phyloP scores from a whole-genome alignment of 2,329 filamentous ascomycete genomes.

The Sphaceloma murrayae region DNA sequence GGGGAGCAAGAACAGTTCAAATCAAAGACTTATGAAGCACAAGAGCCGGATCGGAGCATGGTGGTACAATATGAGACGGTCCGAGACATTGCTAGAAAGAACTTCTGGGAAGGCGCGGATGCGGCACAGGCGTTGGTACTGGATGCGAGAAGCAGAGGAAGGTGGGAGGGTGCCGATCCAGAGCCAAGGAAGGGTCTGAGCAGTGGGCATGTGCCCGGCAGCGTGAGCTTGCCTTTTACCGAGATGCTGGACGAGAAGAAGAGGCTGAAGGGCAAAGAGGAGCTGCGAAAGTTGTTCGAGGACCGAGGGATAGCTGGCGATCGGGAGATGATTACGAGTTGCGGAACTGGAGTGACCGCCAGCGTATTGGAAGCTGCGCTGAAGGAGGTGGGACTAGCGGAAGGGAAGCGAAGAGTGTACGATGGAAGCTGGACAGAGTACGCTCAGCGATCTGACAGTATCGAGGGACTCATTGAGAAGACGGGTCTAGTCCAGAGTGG shows the following conservation, averaged over 20 bases:
- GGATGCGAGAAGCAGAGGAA: constrained; percentile 70
- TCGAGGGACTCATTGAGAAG: constrained; percentile 30
- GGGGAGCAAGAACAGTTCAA: constrained; percentile 51
- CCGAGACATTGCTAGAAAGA: constrained; percentile 62
- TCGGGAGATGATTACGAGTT: constrained; percentile 77
- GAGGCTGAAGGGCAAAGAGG: constrained; percentile 60
- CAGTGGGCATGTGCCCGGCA: constrained; percentile 85
- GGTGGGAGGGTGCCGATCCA: constrained; percentile 73
- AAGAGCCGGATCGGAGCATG: constrained; percentile 44
- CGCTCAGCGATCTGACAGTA: constrained; percentile 29
- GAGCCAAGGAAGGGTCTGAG: constrained; percentile 76
- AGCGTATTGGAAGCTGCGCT: constrained; percentile 83
- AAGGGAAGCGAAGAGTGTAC: constrained; percentile 65
- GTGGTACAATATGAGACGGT: constrained; percentile 78
- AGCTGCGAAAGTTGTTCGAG: constrained; percentile 67
- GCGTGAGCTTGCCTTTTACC: constrained; percentile 70
- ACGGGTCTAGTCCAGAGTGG: no score
- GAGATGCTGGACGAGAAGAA: constrained; percentile 77
- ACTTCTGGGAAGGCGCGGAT: constrained; percentile 75
- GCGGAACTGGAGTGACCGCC: constrained; percentile 90
- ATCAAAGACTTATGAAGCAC: constrained; percentile 34
- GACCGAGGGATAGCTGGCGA: constrained; percentile 68
- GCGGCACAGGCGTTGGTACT: constrained; percentile 59
- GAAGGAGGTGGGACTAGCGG: constrained; percentile 64
- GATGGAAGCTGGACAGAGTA: constrained; percentile 85